Conservation (phyloP, 1,139 yeast species). For the Taiozyma onychis region DNA sequence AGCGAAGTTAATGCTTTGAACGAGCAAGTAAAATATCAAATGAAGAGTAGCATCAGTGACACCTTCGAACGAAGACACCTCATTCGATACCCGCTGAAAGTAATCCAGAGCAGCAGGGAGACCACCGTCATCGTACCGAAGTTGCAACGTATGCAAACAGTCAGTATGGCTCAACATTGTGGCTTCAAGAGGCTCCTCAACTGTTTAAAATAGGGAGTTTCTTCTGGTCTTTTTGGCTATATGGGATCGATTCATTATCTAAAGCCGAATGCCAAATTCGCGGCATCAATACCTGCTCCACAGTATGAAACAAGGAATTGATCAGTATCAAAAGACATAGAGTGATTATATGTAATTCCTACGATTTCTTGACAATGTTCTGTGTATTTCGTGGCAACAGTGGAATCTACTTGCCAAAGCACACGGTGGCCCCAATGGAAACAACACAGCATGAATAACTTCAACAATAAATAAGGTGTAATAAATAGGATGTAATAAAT, state of each 20-base stretch:
- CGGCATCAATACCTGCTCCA: background rate
- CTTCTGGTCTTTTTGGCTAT: background rate
- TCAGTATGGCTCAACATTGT: background rate
- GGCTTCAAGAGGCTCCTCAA: background rate
- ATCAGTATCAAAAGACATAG: too few relatives aligned
- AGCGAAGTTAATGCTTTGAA: background rate
- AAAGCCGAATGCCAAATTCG: background rate
- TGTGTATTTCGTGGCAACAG: background rate
- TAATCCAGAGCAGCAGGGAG: background rate
- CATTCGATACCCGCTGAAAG: background rate
- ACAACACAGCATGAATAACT: conserved; percentile 2
- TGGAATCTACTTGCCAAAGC: background rate
- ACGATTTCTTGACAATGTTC: background rate
- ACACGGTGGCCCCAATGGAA: background rate
- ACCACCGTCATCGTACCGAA: background rate
- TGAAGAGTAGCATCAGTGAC: background rate
- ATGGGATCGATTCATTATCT: background rate
- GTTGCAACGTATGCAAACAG: background rate
- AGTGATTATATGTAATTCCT: too few relatives aligned
- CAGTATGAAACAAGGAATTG: too few relatives aligned
- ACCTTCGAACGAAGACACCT: background rate
- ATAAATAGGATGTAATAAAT: background rate
- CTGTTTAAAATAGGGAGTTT: background rate
- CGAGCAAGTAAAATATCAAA: background rate
- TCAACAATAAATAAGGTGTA: conserved; percentile 3